phyloP scores from a whole-genome alignment of 1,284 basidiomycete species.

The Ustilago vetiveriae region DNA sequence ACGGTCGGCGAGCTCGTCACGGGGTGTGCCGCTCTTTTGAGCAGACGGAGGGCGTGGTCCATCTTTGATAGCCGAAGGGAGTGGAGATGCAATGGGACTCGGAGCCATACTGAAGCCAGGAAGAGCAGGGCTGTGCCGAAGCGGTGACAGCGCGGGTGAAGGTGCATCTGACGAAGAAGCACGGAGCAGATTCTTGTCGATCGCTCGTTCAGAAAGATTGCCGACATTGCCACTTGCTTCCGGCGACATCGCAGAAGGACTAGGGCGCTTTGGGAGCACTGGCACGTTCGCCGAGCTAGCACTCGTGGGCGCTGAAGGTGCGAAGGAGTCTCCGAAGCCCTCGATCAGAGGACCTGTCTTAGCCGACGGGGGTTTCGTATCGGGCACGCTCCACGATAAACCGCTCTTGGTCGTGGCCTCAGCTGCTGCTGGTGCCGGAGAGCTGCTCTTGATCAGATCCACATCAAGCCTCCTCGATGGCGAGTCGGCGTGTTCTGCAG shows the following conservation, averaged over 20 bases:
- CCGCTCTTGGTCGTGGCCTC: slow-evolving; percentile 8
- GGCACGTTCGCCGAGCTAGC: slow-evolving; percentile 11
- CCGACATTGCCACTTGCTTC: slow-evolving; percentile 11
- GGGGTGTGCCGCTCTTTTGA: slow-evolving; percentile 6
- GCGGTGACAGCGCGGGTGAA: slow-evolving; percentile 33
- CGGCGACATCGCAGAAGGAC: slow-evolving; percentile 12
- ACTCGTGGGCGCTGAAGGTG: slow-evolving; percentile 7
- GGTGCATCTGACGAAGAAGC: slow-evolving; percentile 22
- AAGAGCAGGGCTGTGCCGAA: slow-evolving; percentile 51
- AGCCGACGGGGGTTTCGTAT: slow-evolving; percentile 10
- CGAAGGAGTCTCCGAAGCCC: slow-evolving; percentile 43
- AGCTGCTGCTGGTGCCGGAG: background rate
- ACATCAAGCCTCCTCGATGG: slow-evolving; percentile 13
- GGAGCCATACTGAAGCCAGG: slow-evolving; percentile 45
- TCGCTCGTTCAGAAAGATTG: slow-evolving; percentile 7
- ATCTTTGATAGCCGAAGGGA: slow-evolving; percentile 8
- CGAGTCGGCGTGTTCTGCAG: slow-evolving; percentile 18
- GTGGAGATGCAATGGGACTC: slow-evolving; percentile 30
- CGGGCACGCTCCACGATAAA: slow-evolving; percentile 17
- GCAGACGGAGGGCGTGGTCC: background rate
- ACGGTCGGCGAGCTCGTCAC: slow-evolving; percentile 41
- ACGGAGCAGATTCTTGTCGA: slow-evolving; percentile 35
- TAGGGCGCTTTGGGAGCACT: slow-evolving; percentile 23
- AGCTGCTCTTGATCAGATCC: slow-evolving; percentile 5
- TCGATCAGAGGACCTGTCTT: slow-evolving; percentile 34